These are phyloP conservation scores for Gentiana straminea DNA, from an alignment of 257 asterid species.

Conservation along the genomic window DNA sequence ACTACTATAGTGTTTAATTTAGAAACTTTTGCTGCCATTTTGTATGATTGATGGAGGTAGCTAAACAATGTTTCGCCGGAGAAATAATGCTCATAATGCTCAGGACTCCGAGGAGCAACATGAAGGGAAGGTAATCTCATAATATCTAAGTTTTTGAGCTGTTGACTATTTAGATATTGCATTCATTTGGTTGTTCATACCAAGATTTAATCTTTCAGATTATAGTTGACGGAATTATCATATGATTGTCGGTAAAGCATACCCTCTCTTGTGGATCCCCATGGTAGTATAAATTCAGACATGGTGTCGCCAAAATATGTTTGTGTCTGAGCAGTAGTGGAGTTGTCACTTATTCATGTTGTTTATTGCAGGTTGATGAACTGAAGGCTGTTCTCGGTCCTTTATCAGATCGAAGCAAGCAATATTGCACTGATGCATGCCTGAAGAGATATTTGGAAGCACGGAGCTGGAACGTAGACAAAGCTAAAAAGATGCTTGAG, in stretches of 20 bases:
- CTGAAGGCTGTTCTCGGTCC: constrained; percentile 68
- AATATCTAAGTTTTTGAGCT: neutral
- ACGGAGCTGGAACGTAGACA: constrained; percentile 75
- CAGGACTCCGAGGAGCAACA: constrained; percentile 46
- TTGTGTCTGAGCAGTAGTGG: neutral
- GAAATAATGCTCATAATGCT: constrained; percentile 35
- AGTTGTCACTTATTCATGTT: constrained; percentile 1
- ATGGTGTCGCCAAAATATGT: too few species aligned
- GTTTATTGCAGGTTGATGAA: constrained; percentile 49
- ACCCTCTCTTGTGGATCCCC: neutral
- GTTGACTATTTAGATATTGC: neutral
- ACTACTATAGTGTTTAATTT: neutral
- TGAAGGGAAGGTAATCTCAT: constrained; percentile 50
- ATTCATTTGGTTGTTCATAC: neutral
- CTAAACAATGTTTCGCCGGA: constrained; percentile 53
- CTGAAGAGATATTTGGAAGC: constrained; percentile 81
- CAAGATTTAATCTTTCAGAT: neutral
- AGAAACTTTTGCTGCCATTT: neutral
- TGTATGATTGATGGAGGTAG: neutral
- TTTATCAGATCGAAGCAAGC: constrained; percentile 50
- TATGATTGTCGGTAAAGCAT: neutral
- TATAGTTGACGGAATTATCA: neutral
- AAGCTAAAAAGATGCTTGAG: constrained; percentile 82
- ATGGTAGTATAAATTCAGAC: neutral
- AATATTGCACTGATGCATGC: constrained; percentile 71